A percentile compares a stretch with the other conserved stretches of the same genome.
These are phyloP conservation scores for Croton setiger DNA, from an alignment of 441 rosid species.

Conservation along the genomic window DNA sequence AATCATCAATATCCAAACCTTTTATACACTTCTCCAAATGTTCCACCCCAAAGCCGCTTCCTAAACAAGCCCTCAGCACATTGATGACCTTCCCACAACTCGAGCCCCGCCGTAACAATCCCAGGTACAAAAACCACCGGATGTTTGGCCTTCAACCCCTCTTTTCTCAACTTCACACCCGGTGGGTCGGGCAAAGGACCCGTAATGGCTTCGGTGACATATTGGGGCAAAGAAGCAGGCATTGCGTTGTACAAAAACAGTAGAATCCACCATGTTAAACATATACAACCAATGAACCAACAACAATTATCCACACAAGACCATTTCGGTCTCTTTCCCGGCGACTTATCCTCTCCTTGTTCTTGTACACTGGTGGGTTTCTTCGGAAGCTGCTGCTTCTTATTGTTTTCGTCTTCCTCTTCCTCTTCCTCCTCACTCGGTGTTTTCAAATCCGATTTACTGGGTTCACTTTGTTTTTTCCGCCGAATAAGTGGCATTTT, in stretches of 20 bases:
- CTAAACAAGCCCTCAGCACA: slow-evolving; percentile 95
- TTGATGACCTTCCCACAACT: slow-evolving; percentile 90
- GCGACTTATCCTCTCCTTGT: no score
- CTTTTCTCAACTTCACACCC: slow-evolving; percentile 72
- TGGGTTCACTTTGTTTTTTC: slow-evolving; percentile 42
- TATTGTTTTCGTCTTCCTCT: slow-evolving; percentile 23
- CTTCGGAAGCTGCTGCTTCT: slow-evolving; percentile 31
- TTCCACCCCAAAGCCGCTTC: slow-evolving; percentile 95
- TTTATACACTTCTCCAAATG: slow-evolving; percentile 84
- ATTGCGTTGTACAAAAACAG: slow-evolving; percentile 75
- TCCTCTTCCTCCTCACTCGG: slow-evolving; percentile 13
- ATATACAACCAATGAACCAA: slow-evolving; percentile 79
- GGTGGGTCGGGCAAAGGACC: slow-evolving; percentile 92
- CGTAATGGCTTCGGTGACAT: slow-evolving; percentile 82
- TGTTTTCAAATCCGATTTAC: slow-evolving; percentile 17
- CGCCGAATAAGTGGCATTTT: slow-evolving; percentile 55
- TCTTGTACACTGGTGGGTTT: background rate
- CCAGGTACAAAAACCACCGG: slow-evolving; percentile 96
- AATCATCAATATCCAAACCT: slow-evolving; percentile 37
- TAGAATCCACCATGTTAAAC: slow-evolving; percentile 79
- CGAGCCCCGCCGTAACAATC: slow-evolving; percentile 92
- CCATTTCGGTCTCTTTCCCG: slow-evolving; percentile 34
- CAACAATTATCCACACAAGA: slow-evolving; percentile 80
- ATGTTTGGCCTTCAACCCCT: slow-evolving; percentile 67
- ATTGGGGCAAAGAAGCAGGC: slow-evolving; percentile 86